Evolutionary conservation across 345 rosid genomes (phyloP), one percentile per base, ranked within the genome.

Genomic region (Sonneratia alba): DNA sequence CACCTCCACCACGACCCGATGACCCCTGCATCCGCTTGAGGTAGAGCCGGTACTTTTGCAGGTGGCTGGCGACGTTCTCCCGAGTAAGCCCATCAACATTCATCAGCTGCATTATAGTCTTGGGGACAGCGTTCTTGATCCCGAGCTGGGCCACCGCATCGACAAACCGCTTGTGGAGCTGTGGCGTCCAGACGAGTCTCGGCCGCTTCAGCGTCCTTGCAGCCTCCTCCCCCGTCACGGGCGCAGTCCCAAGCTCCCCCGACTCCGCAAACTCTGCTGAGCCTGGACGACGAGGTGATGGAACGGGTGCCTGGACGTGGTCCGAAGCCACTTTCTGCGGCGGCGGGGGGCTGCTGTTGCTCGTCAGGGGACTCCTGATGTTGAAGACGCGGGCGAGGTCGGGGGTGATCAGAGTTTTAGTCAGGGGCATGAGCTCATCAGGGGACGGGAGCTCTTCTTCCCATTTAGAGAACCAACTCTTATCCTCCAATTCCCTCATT

Each of bases 331-430:
- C 87, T 0, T 83, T 82, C 36, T 77, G 87, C 0, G 85, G 81
- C 1, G 76, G 87, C 0, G 79, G 86, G 13, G 81, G 85, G 64
- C 24, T 75, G 65, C 27, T 27, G 67, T 45, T 47, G 77, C 69
- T 67, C 24, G 37, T n/a, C 15, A 64, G 24, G 27, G 43, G 47
- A 48, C 71, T 87, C 67, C 85, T 78, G 75, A 94, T 90, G 69
- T 94, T 93, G 77, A 94, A 94, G 66, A 96, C 97, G 4, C 90
- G 73, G 34, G 98, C 98, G 47, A 94, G 98, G 90, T 91, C 93
- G 71, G 96, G 96, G 43, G 97, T 86, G 67, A 94, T 94, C 72
- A 94, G 88, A 79, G 98, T 80, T 80, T 95, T 97, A 27, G 89
- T 80, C 27, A 95, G 73, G 19, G 99, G 99, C 81, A 87, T 95